phyloP scores from a whole-genome alignment of 2,329 filamentous ascomycete genomes.

The Hymenoscyphus fraxineus region DNA sequence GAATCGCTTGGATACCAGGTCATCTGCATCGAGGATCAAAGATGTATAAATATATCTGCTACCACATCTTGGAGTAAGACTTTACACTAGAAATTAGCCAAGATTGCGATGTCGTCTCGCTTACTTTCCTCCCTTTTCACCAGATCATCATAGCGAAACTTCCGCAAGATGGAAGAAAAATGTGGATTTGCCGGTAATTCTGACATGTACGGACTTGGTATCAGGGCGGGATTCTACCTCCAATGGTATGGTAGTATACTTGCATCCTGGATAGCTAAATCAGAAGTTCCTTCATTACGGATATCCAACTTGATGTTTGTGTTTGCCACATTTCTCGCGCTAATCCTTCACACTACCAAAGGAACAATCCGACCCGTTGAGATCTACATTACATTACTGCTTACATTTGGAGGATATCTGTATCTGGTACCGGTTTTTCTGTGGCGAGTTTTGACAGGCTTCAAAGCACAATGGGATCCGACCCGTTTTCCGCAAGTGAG shows the following conservation, averaged over 20 bases:
- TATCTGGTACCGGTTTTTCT: constrained; percentile 17
- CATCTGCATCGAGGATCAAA: too few relatives aligned
- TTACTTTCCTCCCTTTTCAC: background rate
- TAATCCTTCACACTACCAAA: constrained; percentile 12
- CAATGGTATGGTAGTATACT: constrained; percentile 21
- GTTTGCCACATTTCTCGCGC: constrained; percentile 15
- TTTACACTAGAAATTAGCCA: background rate
- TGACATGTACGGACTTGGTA: constrained; percentile 26
- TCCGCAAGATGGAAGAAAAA: background rate
- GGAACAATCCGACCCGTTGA: constrained; percentile 14
- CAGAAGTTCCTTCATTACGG: constrained; percentile 12
- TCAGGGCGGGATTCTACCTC: constrained; percentile 22
- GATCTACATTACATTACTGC: constrained; percentile 19
- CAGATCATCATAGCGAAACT: background rate
- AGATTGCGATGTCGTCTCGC: background rate
- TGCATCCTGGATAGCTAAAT: constrained; percentile 15
- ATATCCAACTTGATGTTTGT: constrained; percentile 18
- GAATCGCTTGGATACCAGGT: too few relatives aligned
- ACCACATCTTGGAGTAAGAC: too few relatives aligned
- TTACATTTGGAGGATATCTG: constrained; percentile 17
- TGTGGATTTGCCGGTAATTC: constrained; percentile 29
- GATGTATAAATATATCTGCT: too few relatives aligned
- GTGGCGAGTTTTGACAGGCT: constrained; percentile 14
- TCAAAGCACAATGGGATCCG: constrained; percentile 15
- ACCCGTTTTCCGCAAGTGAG: constrained; percentile 15